Evolutionary conservation across 192 early-diverging fungal species (phyloP).

Genomic region (Mortierella claussenii): DNA sequence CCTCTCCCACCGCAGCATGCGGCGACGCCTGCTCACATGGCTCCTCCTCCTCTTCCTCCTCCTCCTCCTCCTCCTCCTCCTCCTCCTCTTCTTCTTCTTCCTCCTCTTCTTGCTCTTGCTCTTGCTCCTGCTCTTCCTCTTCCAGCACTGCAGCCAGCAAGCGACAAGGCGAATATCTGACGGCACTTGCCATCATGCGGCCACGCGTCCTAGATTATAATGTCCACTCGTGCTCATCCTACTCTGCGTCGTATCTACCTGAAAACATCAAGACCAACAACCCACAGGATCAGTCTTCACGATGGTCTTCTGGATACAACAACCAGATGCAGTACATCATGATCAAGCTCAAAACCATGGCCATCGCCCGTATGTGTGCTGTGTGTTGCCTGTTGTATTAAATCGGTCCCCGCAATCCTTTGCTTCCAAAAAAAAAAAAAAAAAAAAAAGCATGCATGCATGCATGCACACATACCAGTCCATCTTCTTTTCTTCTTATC

Average conservation of each 20-base stretch:
- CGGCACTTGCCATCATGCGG: constrained; percentile 47
- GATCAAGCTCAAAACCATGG: constrained; percentile 86
- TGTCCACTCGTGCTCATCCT: constrained; percentile 81
- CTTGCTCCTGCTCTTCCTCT: background rate
- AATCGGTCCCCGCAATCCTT: too few species aligned
- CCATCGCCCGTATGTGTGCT: constrained; percentile 86
- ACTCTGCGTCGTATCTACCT: constrained; percentile 87
- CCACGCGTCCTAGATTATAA: constrained; percentile 61
- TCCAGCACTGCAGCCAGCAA: constrained; percentile 3
- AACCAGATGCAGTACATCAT: constrained; percentile 94
- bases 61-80: background rate
- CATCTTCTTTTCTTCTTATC: too few species aligned
- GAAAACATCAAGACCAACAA: constrained; percentile 84
- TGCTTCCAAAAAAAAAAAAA: too few species aligned
- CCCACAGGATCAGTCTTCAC: constrained; percentile 88
- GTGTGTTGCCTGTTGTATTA: too few species aligned
- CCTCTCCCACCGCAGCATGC: too few species aligned
- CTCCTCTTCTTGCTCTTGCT: background rate
- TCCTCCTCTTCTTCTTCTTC: background rate
- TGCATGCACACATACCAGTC: too few species aligned
- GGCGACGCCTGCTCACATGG: background rate
- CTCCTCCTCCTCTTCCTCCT: too few species aligned
- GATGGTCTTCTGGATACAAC: constrained; percentile 89
- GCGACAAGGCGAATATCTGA: constrained; percentile 48
- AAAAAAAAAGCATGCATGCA: background rate